Percentiles rank a stretch among this genome's conserved stretches.
Evolutionary conservation across 495 filamentous ascomycete genomes (phyloP).

Genomic region (Tuber calosporum): DNA sequence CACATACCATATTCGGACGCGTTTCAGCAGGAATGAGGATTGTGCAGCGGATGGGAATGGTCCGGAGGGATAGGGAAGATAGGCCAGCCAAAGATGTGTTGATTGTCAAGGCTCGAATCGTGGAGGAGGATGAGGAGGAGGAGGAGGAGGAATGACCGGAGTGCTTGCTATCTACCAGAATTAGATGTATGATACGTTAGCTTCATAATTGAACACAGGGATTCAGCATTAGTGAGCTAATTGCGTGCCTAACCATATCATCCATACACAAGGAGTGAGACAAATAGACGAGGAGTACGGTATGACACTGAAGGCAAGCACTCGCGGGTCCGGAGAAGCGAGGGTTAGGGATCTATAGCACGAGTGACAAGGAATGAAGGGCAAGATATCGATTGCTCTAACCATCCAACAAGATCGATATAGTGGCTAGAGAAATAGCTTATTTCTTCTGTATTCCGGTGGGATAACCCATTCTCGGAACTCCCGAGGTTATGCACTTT

Average conservation of each 20-base stretch:
- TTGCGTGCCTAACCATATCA: not conserved
- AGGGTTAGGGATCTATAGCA: not conserved
- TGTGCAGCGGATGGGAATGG: slow-evolving; percentile 82
- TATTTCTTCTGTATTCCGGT: too few species aligned
- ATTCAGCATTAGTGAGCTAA: not conserved
- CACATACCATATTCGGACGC: slow-evolving; percentile 94
- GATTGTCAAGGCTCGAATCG: slow-evolving; percentile 63
- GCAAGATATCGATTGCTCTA: not conserved
- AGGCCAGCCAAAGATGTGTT: slow-evolving; percentile 73
- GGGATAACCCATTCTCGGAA: not conserved
- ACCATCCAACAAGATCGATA: not conserved
- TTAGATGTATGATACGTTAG: not conserved
- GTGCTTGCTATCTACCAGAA: not conserved
- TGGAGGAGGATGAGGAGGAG: slow-evolving; percentile 51
- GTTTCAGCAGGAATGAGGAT: slow-evolving; percentile 78
- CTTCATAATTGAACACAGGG: not conserved
- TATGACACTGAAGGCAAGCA: not conserved
- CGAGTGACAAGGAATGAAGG: not conserved
- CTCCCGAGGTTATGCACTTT: not conserved
- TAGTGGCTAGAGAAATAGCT: not conserved
- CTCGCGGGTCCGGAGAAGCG: not conserved
- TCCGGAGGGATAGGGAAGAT: slow-evolving; percentile 76
- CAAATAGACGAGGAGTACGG: not conserved
- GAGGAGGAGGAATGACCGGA: slow-evolving; percentile 40
- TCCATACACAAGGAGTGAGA: not conserved